Evolutionary conservation across 345 rosid species (phyloP), one percentile per base, ranked within the genome.

Genomic region (Ceriops zippeliana): DNA sequence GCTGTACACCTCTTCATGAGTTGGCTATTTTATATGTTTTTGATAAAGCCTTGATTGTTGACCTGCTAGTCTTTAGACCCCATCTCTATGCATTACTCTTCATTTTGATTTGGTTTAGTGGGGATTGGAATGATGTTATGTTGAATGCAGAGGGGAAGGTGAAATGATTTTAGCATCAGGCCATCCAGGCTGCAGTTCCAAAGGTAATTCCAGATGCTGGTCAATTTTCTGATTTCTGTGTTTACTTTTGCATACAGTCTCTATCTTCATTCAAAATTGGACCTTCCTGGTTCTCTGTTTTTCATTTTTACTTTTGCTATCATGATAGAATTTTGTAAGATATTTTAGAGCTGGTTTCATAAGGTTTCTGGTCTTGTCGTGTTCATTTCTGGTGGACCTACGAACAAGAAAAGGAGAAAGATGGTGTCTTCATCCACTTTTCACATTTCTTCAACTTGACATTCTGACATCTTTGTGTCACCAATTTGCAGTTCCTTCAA

Each of bases 181-280:
- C 7, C 19, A 20, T 95, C 77, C 96, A 89, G 85, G 99, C 97
- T 6, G 99, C 99, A 70, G 99, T 95, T 75, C 99, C 99, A 30
- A 95, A 95, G 99, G 97, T 91, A 82, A 75, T 51, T 59, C 51
- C 65, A 24, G 71, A 69, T 67, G 51, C 61, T 65, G 22, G 49
- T 72, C 28, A 52, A 54, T 51, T 22, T 20, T 47, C 49, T 20
- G 0, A 58, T 58, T 42, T 52, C 24, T 58, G 60, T 65, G 52
- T 53, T 19, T n/a, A 7, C 20, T 1, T 15, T 61, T 20, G 31
- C 47, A 1, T 35, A 26, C 27, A 10, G 31, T 37, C 16, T 51
- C 27, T 27, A 8, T 13, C 16, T 35, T 53, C 22, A 63, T 22
- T 65, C 9, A 30, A 19, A 16, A 24, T 20, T 52, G 31, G 35